phyloP scores from a whole-genome alignment of 2,329 filamentous ascomycete species.

The Cadophora sp. region DNA sequence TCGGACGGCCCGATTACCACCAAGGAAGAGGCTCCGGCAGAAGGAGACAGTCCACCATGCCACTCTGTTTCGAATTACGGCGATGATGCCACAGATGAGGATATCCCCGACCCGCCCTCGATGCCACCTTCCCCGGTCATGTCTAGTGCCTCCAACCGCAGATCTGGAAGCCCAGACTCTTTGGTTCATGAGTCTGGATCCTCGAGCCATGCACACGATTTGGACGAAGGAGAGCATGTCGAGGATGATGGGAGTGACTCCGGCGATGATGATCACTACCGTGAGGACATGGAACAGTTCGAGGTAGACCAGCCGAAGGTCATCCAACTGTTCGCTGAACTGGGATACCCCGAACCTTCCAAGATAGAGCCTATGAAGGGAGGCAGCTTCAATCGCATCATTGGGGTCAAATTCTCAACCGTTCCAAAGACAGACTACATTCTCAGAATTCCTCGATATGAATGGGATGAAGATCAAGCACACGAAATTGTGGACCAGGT shows the following conservation, averaged over 20 bases:
- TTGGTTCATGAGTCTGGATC: not conserved
- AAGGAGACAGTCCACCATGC: not conserved
- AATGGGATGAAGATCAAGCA: not conserved
- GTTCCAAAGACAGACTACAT: conserved; percentile 20
- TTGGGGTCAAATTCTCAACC: conserved; percentile 26
- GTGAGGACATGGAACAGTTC: conserved; percentile 28
- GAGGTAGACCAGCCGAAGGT: conserved; percentile 30
- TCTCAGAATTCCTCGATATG: conserved; percentile 30
- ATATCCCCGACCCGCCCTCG: not conserved
- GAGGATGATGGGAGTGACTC: not conserved
- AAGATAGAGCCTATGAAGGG: conserved; percentile 31
- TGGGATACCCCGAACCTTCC: conserved; percentile 29
- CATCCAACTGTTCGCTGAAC: conserved; percentile 30
- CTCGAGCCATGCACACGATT: not conserved
- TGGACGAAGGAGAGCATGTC: too few species aligned
- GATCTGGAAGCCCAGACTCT: not conserved
- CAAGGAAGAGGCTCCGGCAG: not conserved
- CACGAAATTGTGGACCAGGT: conserved; percentile 31
- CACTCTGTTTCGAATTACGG: not conserved
- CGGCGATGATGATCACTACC: not conserved
- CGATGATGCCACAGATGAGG: not conserved
- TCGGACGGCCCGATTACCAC: not conserved
- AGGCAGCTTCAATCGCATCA: conserved; percentile 33
- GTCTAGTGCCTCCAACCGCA: not conserved
- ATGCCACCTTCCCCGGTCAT: not conserved